phyloP scores from a whole-genome alignment of 2,329 filamentous ascomycete species.

The Xylaria arbuscula region DNA sequence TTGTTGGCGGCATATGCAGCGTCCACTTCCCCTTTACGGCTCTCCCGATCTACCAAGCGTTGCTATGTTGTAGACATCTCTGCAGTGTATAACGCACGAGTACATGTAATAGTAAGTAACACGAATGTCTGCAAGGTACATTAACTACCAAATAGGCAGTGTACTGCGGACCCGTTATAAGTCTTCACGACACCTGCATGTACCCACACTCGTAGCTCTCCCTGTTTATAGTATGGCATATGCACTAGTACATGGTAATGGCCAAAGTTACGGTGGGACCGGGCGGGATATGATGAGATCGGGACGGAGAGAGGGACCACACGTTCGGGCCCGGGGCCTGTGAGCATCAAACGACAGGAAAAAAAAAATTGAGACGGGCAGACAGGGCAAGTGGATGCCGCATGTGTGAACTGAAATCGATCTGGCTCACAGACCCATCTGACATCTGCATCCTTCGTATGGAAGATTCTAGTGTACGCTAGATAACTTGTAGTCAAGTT shows the following conservation, averaged over 20 bases:
- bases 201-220: slow-evolving; percentile 14
- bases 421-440: slow-evolving; percentile 22
- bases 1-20: slow-evolving; percentile 10
- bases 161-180: slow-evolving; percentile 1
- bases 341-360: slow-evolving; percentile 26
- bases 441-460: slow-evolving; percentile 32
- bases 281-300: not conserved
- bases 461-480: slow-evolving; percentile 9
- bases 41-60: slow-evolving; percentile 20
- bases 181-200: slow-evolving; percentile 38
- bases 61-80: too few species aligned
- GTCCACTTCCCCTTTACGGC: slow-evolving; percentile 26
- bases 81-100: too few species aligned
- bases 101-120: not conserved
- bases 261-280: too few species aligned
- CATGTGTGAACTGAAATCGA: slow-evolving; percentile 21
- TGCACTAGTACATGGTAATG: not conserved
- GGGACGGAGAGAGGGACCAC: slow-evolving; percentile 28
- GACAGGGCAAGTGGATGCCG: slow-evolving; percentile 25
- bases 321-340: slow-evolving; percentile 30
- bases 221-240: not conserved
- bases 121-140: not conserved
- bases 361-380: slow-evolving; percentile 30
- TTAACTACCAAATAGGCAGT: too few species aligned
- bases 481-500: not conserved